Evolutionary conservation across 257 asterid species (phyloP).

Genomic region (Solanum arcanum): DNA sequence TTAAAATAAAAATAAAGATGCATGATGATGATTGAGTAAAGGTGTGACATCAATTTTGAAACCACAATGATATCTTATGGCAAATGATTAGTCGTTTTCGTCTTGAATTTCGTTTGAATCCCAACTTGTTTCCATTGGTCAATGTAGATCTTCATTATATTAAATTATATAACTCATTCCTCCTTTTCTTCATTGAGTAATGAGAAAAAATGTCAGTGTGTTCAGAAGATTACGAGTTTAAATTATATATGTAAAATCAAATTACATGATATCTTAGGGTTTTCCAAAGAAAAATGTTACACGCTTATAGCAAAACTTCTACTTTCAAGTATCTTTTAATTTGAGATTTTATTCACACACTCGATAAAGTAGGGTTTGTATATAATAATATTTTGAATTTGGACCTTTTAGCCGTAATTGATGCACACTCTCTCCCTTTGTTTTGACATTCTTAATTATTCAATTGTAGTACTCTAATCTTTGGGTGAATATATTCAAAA

Average conservation of each 20-base stretch:
- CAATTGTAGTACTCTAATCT: background rate
- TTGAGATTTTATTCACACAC: background rate
- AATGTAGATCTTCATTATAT: slow-evolving; percentile 4
- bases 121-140: slow-evolving; percentile 21
- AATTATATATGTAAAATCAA: background rate
- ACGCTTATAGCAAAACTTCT: background rate
- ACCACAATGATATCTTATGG: slow-evolving; percentile 8
- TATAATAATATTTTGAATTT: background rate
- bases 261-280: background rate
- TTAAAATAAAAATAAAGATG: background rate
- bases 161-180: background rate
- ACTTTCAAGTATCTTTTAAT: background rate
- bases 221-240: background rate
- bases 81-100: slow-evolving; percentile 25
- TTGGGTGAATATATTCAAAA: background rate
- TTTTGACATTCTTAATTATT: background rate
- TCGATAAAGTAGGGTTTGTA: background rate
- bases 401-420: background rate
- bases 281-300: background rate
- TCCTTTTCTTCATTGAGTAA: background rate
- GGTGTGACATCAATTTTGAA: slow-evolving; percentile 9
- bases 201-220: fast-evolving
- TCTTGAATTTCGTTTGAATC: slow-evolving; percentile 15
- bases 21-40: background rate
- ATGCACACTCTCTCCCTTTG: background rate